Evolutionary conservation across 805 yeast species (phyloP), one percentile per base, ranked within the genome.

Genomic region (Saccharomyces jurei): DNA sequence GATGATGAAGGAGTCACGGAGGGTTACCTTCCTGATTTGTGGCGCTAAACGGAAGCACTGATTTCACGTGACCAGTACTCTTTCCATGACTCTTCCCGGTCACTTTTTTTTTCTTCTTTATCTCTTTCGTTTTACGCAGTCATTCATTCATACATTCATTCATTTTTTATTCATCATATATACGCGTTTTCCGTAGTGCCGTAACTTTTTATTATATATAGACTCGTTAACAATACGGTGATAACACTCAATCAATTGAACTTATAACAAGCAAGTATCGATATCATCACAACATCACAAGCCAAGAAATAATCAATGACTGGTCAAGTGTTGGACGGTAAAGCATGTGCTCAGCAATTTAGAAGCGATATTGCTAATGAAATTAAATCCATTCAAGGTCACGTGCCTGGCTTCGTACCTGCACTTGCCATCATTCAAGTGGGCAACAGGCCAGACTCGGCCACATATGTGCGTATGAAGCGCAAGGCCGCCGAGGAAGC

Each of bases 401-500:
- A 63, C 51, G 69, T 75, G 58, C 73, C 81, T 6, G 61, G 67
- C n/a, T 89, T 89, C 74, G 74, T 77, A 57, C 97, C 98, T 8
- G 78, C 79, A 53, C 76, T 92, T 63, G 84, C 88, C 44, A 90
- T 92, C 62, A 77, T 92, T 56, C 98, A 92, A 73, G 95, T 92
- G 32, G 97, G 98, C 47, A 78, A 76, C 51, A 79, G 97, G 58
- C 92, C 92, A 30, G 99, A 92, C 68, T 88, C 96, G 2, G 80
- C 88, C 13, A 88, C 96, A 10, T 92, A 92, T 72, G 97, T 92
- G 53, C 81, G 85, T 58, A 88, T 91, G 85, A 92, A 92, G 73
- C 77, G 88, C 60, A 90, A 87, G 74, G 96, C 97, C 13, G 96
- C 96, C 32, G 75, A 80, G 50, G 91, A 88, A 58, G 91, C 96